Evolutionary conservation across 257 asterid genomes (phyloP).

Genomic region (Capsicum chinense): DNA sequence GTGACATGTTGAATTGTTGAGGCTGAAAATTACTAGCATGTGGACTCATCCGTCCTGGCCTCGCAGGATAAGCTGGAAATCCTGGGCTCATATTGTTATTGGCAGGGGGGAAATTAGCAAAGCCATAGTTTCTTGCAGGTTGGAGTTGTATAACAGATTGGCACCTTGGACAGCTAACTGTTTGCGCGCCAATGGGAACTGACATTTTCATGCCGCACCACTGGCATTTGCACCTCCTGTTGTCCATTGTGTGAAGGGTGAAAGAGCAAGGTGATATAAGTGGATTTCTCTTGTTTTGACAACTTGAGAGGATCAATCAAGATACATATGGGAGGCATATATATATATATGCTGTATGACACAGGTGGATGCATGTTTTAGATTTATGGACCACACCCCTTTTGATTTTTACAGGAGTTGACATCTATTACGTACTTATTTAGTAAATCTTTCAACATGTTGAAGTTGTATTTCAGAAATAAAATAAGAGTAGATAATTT

Average conservation of each 20-base stretch:
- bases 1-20: slow-evolving; percentile 33
- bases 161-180: slow-evolving; percentile 55
- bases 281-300: background rate
- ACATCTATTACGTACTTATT: background rate
- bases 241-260: slow-evolving; percentile 44
- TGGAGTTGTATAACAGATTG: slow-evolving; percentile 32
- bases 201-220: slow-evolving; percentile 50
- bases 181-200: slow-evolving; percentile 50
- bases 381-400: background rate
- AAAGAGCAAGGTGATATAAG: background rate
- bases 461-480: too few species aligned
- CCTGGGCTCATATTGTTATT: slow-evolving; percentile 33
- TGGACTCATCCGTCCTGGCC: slow-evolving; percentile 17
- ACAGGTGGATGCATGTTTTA: background rate
- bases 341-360: background rate
- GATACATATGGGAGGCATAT: background rate
- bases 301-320: background rate
- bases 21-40: slow-evolving; percentile 16
- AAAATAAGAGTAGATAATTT: too few species aligned
- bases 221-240: slow-evolving; percentile 53
- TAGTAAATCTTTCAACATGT: background rate
- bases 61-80: slow-evolving; percentile 6
- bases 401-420: background rate
- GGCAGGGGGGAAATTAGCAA: background rate
- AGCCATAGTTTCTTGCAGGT: slow-evolving; percentile 27